A percentile compares a stretch with the other conserved stretches of the same genome.
These are phyloP conservation scores for Russula ochroleuca DNA, from an alignment of 768 basidiomycete genomes.

Conservation along the genomic window DNA sequence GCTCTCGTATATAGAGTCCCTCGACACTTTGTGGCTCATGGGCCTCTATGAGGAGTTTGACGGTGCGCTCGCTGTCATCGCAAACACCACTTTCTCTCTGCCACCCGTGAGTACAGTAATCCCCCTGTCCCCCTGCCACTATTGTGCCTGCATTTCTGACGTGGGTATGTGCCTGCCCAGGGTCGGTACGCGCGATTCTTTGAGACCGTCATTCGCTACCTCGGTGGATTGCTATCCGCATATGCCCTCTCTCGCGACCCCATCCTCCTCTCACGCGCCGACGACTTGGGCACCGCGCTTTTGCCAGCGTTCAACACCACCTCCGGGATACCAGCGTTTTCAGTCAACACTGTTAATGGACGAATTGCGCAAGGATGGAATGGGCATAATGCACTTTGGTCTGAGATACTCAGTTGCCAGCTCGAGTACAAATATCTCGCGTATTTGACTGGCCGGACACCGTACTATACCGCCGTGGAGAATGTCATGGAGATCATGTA, in stretches of 20 bases:
- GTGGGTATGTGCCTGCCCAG: constrained; percentile 7
- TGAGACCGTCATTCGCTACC: constrained; percentile 88
- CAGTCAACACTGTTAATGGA: constrained; percentile 59
- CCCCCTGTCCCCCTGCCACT: not conserved
- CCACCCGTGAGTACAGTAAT: constrained; percentile 37
- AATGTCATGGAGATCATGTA: constrained; percentile 48
- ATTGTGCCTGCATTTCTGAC: too few relatives aligned
- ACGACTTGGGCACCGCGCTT: constrained; percentile 71
- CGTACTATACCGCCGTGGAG: constrained; percentile 55
- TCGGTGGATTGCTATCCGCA: constrained; percentile 75
- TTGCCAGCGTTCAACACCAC: constrained; percentile 67
- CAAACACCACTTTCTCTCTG: constrained; percentile 47
- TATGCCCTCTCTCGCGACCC: constrained; percentile 68
- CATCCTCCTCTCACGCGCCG: constrained; percentile 62
- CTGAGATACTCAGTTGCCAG: constrained; percentile 80
- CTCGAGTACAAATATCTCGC: constrained; percentile 87
- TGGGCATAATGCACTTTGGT: constrained; percentile 41
- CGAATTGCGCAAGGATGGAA: constrained; percentile 32
- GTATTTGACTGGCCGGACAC: constrained; percentile 66
- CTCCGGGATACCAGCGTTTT: constrained; percentile 65
- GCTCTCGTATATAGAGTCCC: constrained; percentile 69
- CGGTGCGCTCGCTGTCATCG: constrained; percentile 54
- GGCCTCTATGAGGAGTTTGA: constrained; percentile 65
- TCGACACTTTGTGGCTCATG: constrained; percentile 86
- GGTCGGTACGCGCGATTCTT: constrained; percentile 52